Conservation (phyloP, 371 early-diverging fungal species). For the Batrachochytrium dendrobatidis region DNA sequence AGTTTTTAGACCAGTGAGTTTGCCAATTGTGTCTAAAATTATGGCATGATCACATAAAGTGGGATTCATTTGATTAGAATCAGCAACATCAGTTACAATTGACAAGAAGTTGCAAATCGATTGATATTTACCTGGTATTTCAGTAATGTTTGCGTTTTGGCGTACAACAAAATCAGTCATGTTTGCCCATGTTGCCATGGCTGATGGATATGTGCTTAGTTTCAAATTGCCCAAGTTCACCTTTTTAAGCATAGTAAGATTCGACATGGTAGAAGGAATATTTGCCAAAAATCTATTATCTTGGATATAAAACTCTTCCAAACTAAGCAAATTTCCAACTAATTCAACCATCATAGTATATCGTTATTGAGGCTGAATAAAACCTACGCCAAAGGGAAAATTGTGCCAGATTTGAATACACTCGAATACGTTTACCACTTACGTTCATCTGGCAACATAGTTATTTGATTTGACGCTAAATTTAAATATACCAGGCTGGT, state of each 20-base stretch:
- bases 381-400: no score
- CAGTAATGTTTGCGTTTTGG: neutral
- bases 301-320: constrained; percentile 26
- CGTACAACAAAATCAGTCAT: neutral
- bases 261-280: constrained; percentile 10
- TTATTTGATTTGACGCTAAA: neutral
- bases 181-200: neutral
- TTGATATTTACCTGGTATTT: neutral
- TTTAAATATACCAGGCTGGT: neutral
- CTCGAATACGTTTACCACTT: no score
- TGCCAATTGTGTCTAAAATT: constrained; percentile 30
- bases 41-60: no score
- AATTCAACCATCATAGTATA: no score
- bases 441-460: neutral
- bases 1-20: constrained; percentile 15
- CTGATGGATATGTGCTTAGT: neutral
- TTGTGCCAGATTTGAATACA: no score
- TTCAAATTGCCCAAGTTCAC: neutral
- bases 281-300: constrained; percentile 25
- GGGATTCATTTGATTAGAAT: neutral
- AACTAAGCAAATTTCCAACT: constrained; percentile 20
- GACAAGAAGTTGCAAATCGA: neutral
- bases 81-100: no score
- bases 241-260: neutral
- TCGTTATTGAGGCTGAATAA: no score